Evolutionary conservation across 257 asterid genomes (phyloP), one percentile per base, ranked within the genome.

Genomic region (Fraxinus pennsylvanica): DNA sequence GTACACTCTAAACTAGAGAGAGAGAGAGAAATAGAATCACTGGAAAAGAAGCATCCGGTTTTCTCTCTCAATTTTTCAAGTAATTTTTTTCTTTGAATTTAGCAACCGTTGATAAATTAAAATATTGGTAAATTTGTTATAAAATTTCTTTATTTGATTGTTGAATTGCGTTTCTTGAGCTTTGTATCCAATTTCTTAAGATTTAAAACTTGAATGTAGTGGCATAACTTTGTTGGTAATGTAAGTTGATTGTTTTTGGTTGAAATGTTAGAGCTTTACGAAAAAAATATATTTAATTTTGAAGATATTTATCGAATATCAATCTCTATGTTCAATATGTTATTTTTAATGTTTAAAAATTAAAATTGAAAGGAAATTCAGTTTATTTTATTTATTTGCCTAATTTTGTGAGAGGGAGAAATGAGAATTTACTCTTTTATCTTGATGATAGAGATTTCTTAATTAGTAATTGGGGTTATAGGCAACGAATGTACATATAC

Each of bases 401-500:
- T 61, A 68, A 61, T 78, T 29, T 36, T 66, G 19, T 66, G 47
- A 29, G 54, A 71, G 81, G 81, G 36, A 47, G 4, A 12, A 66
- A 30, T 30, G 32, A 30, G 32, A 30, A 30, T 2, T 76, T 6
- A 15, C 39, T 41, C n/a, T 33, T 54, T n/a, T 54, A 54, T 54
- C 30, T 41, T 9, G 12, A 39, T 6, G 1, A 43, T 12, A 43
- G 52, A 45, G n/a, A 45, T 19, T 45, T 45, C 54, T 45, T 45
- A 45, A 21, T 57, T n/a, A 21, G 3, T 57, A 57, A 57, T 57
- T 21, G 27, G 29, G 66, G 7, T 52, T 5, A 47, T 19, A 52
- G 21, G 22, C 41, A 36, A 36, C 41, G 9, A 36, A 6, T 36
- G 41, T 36, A 36, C 80, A 67, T 2, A 45, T 76, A 12, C 45